phyloP scores from a whole-genome alignment of 2,329 filamentous ascomycete species.

The Fusarium marasasianum region DNA sequence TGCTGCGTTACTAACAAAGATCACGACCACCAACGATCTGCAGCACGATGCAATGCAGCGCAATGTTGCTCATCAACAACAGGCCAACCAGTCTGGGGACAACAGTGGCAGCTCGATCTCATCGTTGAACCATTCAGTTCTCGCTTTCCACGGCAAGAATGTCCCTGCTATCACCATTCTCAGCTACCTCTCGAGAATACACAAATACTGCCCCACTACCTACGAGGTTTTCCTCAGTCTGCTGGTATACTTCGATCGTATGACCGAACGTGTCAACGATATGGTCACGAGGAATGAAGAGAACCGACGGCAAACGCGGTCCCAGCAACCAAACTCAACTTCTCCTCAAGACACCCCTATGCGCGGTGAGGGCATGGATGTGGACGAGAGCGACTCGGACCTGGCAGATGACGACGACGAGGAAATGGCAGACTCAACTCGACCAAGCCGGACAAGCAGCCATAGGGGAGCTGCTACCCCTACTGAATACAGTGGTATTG shows the following conservation, averaged over 20 bases:
- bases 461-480: conserved; percentile 31
- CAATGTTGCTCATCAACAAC: conserved; percentile 67
- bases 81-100: conserved; percentile 59
- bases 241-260: conserved; percentile 97
- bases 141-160: conserved; percentile 98
- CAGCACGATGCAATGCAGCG: conserved; percentile 93
- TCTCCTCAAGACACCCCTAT: conserved; percentile 45
- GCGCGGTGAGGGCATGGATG: conserved; percentile 40
- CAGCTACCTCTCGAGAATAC: conserved; percentile 94
- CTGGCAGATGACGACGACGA: conserved; percentile 59
- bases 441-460: conserved; percentile 36
- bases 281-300: conserved; percentile 75
- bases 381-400: conserved; percentile 60
- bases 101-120: conserved; percentile 64
- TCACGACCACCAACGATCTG: conserved; percentile 93
- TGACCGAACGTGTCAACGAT: conserved; percentile 95
- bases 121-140: conserved; percentile 71
- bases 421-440: conserved; percentile 47
- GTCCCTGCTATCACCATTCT: conserved; percentile 96
- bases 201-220: conserved; percentile 98
- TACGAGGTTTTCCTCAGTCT: conserved; percentile 97
- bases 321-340: conserved; percentile 12
- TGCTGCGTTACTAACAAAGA: conserved; percentile 93
- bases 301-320: conserved; percentile 48
- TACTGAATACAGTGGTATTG: conserved; percentile 37